A percentile compares a stretch with the other conserved stretches of the same genome.
phyloP scores from a whole-genome alignment of 2,329 filamentous ascomycete genomes.

The Phoma sp. region DNA sequence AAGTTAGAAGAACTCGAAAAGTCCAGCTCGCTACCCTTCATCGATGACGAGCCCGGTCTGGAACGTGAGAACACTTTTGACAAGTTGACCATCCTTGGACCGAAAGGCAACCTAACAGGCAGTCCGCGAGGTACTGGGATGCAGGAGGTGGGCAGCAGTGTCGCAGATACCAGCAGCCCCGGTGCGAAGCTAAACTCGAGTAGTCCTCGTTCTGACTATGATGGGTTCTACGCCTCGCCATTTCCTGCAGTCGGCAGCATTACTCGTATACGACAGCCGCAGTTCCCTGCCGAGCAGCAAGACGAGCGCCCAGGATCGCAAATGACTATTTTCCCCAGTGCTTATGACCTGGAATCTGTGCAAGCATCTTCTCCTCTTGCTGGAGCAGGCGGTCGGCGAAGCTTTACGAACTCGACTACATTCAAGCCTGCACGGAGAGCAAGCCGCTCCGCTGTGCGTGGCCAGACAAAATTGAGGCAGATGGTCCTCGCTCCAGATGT shows the following conservation, averaged over 20 bases:
- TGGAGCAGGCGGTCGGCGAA: conserved; percentile 15
- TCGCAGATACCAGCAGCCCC: conserved; percentile 46
- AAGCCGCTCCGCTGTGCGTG: conserved; percentile 39
- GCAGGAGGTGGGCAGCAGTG: conserved; percentile 47
- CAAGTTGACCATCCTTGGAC: conserved; percentile 42
- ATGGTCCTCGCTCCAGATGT: conserved; percentile 41
- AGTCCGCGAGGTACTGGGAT: conserved; percentile 45
- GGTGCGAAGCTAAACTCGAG: conserved; percentile 31
- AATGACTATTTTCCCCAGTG: conserved; percentile 26
- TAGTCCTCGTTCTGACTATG: conserved; percentile 19
- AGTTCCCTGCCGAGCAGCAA: not conserved
- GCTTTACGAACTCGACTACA: conserved; percentile 24
- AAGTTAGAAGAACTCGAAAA: not conserved
- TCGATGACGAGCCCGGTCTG: conserved; percentile 1
- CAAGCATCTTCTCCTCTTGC: conserved; percentile 19
- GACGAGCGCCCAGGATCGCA: conserved; percentile 33
- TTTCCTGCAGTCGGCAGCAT: conserved; percentile 30
- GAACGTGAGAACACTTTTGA: conserved; percentile 44
- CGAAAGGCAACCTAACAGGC: conserved; percentile 46
- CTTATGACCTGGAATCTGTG: conserved; percentile 19
- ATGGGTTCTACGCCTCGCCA: conserved; percentile 32
- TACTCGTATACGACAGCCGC: conserved; percentile 25
- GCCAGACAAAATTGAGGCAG: conserved; percentile 43
- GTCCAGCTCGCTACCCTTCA: conserved; percentile 11
- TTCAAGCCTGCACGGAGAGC: conserved; percentile 25